Evolutionary conservation across 805 yeast species (phyloP).

Genomic region (Pichia ethanolica): DNA sequence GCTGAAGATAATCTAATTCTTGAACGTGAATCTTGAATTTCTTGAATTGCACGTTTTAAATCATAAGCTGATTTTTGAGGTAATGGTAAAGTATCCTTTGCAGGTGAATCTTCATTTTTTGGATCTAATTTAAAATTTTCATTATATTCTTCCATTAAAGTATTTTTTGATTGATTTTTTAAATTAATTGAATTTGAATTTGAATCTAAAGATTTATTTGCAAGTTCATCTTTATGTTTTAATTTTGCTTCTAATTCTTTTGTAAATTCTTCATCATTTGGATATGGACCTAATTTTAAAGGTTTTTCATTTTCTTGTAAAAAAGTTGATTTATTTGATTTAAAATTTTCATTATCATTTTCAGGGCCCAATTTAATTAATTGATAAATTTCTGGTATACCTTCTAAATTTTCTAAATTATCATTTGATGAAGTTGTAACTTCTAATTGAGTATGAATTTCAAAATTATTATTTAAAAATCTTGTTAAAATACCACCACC

Average conservation of each 20-base stretch:
- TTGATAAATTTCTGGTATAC: slow-evolving; percentile 37
- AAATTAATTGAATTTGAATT: not conserved
- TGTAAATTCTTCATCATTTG: slow-evolving; percentile 76
- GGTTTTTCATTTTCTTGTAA: slow-evolving; percentile 50
- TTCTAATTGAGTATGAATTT: slow-evolving; percentile 37
- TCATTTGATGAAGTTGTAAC: slow-evolving; percentile 40
- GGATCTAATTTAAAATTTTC: slow-evolving; percentile 47
- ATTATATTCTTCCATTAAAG: slow-evolving; percentile 60
- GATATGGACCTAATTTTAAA: slow-evolving; percentile 76
- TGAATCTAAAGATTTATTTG: slow-evolving; percentile 18
- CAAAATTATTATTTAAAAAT: slow-evolving; percentile 76
- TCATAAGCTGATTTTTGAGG: slow-evolving; percentile 80
- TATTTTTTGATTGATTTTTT: slow-evolving; percentile 18
- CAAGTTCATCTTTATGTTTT: slow-evolving; percentile 62
- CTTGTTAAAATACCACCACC: slow-evolving; percentile 88
- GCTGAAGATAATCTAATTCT: slow-evolving; percentile 59
- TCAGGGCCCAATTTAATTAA: slow-evolving; percentile 26
- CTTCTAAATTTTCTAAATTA: slow-evolving; percentile 35
- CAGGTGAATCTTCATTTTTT: slow-evolving; percentile 59
- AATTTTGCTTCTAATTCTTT: slow-evolving; percentile 82
- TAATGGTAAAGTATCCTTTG: slow-evolving; percentile 68
- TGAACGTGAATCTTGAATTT: slow-evolving; percentile 76
- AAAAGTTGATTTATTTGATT: slow-evolving; percentile 28
- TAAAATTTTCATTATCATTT: slow-evolving; percentile 16
- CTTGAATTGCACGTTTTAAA: slow-evolving; percentile 66